phyloP scores from a whole-genome alignment of 352 stramenopile species.

The Phytophthora pini region DNA sequence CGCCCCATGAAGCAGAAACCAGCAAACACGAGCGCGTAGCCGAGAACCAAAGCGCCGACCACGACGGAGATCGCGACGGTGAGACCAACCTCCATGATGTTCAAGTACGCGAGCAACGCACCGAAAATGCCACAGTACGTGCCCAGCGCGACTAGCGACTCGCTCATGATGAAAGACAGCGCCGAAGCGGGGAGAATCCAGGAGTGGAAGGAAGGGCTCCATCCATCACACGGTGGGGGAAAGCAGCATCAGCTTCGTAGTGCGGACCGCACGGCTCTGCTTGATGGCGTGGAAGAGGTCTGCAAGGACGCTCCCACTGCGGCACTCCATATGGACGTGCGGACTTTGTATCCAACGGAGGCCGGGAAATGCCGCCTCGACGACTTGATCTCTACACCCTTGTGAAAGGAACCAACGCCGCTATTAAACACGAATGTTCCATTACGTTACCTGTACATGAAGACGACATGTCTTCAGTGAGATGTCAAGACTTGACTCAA shows the following conservation, averaged over 20 bases:
- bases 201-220: conserved; percentile 13
- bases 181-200: conserved; percentile 4
- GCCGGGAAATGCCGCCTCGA: too few species aligned
- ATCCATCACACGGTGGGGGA: background rate
- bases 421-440: too few species aligned
- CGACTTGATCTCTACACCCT: too few species aligned
- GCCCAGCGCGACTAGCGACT: conserved; percentile 20
- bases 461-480: background rate
- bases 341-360: background rate
- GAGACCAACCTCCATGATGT: conserved; percentile 26
- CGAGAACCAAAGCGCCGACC: conserved; percentile 2
- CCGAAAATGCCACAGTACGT: conserved; percentile 25
- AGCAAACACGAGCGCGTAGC: conserved; percentile 17
- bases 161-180: conserved; percentile 15
- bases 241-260: too few species aligned
- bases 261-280: conserved; percentile 11
- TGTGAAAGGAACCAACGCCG: too few species aligned
- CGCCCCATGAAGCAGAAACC: conserved; percentile 32
- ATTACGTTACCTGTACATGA: too few species aligned
- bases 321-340: conserved; percentile 5
- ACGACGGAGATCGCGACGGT: conserved; percentile 7
- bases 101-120: conserved; percentile 27
- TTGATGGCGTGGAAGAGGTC: conserved; percentile 19
- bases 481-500: background rate
- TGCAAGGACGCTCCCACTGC: conserved; percentile 14